Evolutionary conservation across 2,329 filamentous ascomycete species (phyloP).

Genomic region (Graphilbum sp.): DNA sequence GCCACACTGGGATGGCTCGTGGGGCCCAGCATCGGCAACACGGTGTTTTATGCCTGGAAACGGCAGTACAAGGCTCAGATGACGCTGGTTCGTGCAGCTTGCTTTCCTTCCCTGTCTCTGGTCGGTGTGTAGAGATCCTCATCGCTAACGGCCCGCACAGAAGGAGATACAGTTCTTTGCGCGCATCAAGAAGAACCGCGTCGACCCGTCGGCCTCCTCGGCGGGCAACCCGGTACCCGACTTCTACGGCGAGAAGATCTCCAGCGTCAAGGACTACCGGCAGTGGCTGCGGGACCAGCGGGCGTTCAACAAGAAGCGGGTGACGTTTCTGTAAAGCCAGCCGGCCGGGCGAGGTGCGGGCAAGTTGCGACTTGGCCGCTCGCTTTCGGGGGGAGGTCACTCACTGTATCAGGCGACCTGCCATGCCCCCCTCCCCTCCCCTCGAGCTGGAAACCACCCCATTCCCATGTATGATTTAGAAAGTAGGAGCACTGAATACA

Average conservation of each 20-base stretch:
- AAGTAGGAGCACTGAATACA: too few species aligned
- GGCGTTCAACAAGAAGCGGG: conserved; percentile 87
- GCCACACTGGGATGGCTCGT: conserved; percentile 75
- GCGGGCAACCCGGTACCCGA: conserved; percentile 89
- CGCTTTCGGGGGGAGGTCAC: too few species aligned
- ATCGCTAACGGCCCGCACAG: conserved; percentile 19
- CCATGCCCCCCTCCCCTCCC: too few species aligned
- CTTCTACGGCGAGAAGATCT: conserved; percentile 97
- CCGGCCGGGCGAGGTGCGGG: too few species aligned
- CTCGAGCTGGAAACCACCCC: too few species aligned
- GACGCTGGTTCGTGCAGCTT: conserved; percentile 46
- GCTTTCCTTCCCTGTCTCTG: not conserved
- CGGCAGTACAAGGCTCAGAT: conserved; percentile 56
- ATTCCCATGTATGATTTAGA: too few species aligned
- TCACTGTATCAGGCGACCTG: too few species aligned
- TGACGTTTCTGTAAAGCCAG: conserved; percentile 36
- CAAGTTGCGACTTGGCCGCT: too few species aligned
- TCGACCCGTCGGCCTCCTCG: conserved; percentile 78
- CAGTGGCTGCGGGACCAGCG: conserved; percentile 96
- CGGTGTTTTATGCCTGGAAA: conserved; percentile 63
- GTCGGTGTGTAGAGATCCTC: too few species aligned
- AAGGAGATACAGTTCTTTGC: conserved; percentile 93
- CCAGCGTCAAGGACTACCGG: conserved; percentile 77
- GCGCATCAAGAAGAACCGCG: conserved; percentile 78
- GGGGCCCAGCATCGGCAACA: conserved; percentile 68